Conservation (phyloP, 495 filamentous ascomycete species). For the Penicillium psychrofluorescens region DNA sequence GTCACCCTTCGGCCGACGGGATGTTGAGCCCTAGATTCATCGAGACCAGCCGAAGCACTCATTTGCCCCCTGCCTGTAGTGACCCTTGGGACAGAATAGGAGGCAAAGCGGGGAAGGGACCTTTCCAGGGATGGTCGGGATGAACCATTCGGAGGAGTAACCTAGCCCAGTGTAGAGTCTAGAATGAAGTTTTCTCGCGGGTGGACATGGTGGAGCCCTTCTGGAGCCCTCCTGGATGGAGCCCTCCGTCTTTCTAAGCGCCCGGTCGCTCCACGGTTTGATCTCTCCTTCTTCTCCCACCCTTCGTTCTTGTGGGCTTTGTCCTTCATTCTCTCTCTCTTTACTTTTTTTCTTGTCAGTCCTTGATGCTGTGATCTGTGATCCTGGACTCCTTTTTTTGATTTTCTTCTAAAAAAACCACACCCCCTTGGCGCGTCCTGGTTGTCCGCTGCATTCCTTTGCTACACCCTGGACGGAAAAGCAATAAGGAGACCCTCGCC, state of each 20-base stretch:
- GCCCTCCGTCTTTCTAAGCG: neutral
- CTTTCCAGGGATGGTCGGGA: neutral
- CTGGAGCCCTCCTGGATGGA: too few species aligned
- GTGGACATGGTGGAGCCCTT: too few species aligned
- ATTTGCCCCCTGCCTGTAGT: too few species aligned
- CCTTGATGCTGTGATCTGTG: conserved; percentile 33
- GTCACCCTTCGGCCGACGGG: too few species aligned
- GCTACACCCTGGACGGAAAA: conserved; percentile 16
- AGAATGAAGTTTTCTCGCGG: too few species aligned
- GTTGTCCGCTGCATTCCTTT: conserved; percentile 32
- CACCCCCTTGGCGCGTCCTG: conserved; percentile 28
- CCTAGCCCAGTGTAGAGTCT: too few species aligned
- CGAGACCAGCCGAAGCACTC: too few species aligned
- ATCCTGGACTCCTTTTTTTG: conserved; percentile 33
- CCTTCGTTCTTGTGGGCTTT: conserved; percentile 6
- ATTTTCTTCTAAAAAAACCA: conserved; percentile 14
- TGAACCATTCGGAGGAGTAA: conserved; percentile 4
- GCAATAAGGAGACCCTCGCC: conserved; percentile 11
- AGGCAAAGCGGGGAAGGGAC: neutral
- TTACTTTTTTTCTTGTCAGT: conserved; percentile 25
- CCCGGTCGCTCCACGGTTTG: conserved; percentile 3
- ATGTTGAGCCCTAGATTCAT: too few species aligned
- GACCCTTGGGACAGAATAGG: neutral
- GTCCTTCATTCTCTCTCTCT: conserved; percentile 21
- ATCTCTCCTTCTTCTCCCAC: conserved; percentile 4